Conservation (phyloP, 148 eudicot genomes). For the Euryodendron excelsum region DNA sequence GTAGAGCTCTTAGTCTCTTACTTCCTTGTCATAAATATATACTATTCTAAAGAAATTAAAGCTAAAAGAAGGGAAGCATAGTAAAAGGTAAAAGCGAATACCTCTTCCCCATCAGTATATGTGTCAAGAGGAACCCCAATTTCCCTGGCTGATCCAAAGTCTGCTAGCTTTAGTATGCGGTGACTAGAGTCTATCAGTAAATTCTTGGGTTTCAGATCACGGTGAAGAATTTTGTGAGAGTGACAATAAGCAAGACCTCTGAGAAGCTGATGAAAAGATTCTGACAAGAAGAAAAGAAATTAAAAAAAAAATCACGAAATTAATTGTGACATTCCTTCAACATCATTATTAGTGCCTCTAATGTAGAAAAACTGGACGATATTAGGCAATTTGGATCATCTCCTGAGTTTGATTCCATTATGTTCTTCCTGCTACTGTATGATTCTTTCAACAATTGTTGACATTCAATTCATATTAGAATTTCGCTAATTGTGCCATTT, state of each 20-base stretch:
- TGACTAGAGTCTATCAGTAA: not conserved
- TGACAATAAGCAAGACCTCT: slow-evolving; percentile 1
- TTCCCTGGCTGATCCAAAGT: not conserved
- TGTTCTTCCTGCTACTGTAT: no score
- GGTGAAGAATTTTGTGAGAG: not conserved
- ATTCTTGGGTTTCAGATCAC: not conserved
- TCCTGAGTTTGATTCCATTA: no score
- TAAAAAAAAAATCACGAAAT: not conserved
- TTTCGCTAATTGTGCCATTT: no score
- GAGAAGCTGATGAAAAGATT: not conserved
- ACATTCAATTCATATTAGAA: no score
- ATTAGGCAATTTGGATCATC: no score
- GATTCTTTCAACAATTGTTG: no score
- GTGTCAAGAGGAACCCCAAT: not conserved
- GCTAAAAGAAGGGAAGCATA: not conserved
- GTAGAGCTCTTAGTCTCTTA: no score
- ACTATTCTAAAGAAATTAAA: no score
- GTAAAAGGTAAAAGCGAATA: not conserved
- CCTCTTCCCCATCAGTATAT: not conserved
- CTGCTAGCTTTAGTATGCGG: not conserved
- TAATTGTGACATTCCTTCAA: not conserved
- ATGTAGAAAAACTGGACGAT: no score
- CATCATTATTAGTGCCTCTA: not conserved
- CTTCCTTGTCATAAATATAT: no score
- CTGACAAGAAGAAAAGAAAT: not conserved